Evolutionary conservation across 2,329 filamentous ascomycete species (phyloP).

Genomic region (Fusarium sublunatum): DNA sequence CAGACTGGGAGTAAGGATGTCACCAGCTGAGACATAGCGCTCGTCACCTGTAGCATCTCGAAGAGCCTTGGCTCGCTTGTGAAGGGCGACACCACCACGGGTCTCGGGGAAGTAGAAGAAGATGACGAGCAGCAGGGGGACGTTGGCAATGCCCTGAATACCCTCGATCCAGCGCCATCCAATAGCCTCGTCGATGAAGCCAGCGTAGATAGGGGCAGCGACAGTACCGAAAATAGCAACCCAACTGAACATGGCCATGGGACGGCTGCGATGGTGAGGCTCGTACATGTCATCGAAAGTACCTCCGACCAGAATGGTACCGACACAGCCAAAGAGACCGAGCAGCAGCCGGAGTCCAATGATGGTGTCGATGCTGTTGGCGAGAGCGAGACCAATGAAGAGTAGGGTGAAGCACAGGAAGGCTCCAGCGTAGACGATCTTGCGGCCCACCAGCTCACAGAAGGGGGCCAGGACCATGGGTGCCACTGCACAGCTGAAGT

Average conservation of each 20-base stretch:
- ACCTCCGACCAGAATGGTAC: conserved; percentile 40
- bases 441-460: conserved; percentile 38
- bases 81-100: conserved; percentile 37
- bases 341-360: conserved; percentile 38
- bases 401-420: conserved; percentile 39
- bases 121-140: conserved; percentile 33
- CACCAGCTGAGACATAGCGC: conserved; percentile 37
- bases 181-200: conserved; percentile 37
- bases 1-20: conserved; percentile 38
- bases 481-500: conserved; percentile 39
- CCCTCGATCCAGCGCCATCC: conserved; percentile 43
- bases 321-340: conserved; percentile 41
- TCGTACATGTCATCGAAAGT: conserved; percentile 44
- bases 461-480: conserved; percentile 38
- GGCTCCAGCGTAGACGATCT: conserved; percentile 34
- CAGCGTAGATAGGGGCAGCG: conserved; percentile 36
- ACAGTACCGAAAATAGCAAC: conserved; percentile 42
- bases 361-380: conserved; percentile 37
- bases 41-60: conserved; percentile 40
- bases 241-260: conserved; percentile 43
- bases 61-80: conserved; percentile 38
- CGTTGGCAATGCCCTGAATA: conserved; percentile 38
- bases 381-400: conserved; percentile 37
- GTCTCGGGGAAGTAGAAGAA: conserved; percentile 40
- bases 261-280: conserved; percentile 37